phyloP scores from a whole-genome alignment of 148 eudicot species.

The Fagopyrum esculentum region DNA sequence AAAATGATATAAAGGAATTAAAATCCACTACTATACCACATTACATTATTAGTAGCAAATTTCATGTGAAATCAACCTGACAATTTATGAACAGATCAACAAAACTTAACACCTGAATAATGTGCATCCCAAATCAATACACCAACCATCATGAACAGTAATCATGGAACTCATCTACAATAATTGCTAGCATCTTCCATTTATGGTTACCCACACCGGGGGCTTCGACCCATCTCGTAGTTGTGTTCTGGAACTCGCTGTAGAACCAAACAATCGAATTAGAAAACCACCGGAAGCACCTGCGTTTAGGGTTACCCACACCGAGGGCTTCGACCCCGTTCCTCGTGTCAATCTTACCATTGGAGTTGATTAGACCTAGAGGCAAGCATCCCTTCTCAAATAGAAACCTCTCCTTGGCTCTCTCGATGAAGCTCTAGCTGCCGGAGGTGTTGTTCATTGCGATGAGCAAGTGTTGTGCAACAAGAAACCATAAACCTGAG shows the following conservation, averaged over 20 bases:
- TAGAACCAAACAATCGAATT: conserved; percentile 19
- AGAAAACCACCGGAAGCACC: conserved; percentile 23
- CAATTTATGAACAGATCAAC: too few relatives aligned
- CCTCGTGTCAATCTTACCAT: neutral
- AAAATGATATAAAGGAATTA: too few relatives aligned
- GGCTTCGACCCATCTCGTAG: conserved; percentile 36
- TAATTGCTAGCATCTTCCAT: too few relatives aligned
- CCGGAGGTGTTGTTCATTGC: conserved; percentile 14
- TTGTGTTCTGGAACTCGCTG: conserved; percentile 20
- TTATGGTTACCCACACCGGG: too few relatives aligned
- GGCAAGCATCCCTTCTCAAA: conserved; percentile 19
- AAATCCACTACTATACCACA: too few relatives aligned
- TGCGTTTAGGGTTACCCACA: conserved; percentile 11
- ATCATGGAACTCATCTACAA: too few relatives aligned
- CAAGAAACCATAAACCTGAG: neutral
- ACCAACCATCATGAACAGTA: too few relatives aligned
- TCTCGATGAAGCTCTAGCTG: conserved; percentile 21
- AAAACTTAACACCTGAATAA: too few relatives aligned
- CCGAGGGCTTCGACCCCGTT: neutral
- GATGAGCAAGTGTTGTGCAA: neutral
- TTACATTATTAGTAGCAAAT: too few relatives aligned
- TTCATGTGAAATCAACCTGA: too few relatives aligned
- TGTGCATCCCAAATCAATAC: too few relatives aligned
- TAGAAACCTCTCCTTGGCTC: conserved; percentile 15
- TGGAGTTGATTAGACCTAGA: conserved; percentile 16